Evolutionary conservation across 768 basidiomycete genomes (phyloP).

Genomic region (Mycena capillaripes): DNA sequence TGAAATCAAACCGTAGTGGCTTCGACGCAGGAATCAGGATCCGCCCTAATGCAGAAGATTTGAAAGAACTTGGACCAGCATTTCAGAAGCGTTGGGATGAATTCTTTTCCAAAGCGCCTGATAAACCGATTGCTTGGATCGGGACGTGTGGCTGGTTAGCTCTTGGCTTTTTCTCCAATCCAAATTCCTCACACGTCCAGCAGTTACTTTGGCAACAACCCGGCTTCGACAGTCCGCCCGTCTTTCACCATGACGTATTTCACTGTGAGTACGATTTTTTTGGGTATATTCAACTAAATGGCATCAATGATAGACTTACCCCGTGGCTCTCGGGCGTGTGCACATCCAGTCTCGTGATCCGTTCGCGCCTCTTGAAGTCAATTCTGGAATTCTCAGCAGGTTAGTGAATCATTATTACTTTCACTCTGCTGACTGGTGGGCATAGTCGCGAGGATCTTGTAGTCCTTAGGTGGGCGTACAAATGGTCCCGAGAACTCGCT

Average conservation of each 20-base stretch:
- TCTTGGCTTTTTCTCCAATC: background rate
- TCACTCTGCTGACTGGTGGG: background rate
- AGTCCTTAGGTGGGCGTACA: constrained; percentile 51
- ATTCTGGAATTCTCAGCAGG: constrained; percentile 41
- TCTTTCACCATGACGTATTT: too few relatives aligned
- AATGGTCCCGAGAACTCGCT: constrained; percentile 53
- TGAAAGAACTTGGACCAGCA: constrained; percentile 60
- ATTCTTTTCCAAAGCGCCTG: constrained; percentile 63
- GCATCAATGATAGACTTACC: constrained; percentile 45
- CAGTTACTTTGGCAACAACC: too few relatives aligned
- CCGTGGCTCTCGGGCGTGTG: constrained; percentile 48
- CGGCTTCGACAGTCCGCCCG: too few relatives aligned
- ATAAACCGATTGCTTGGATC: constrained; percentile 56
- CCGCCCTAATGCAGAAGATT: constrained; percentile 64
- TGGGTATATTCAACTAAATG: background rate
- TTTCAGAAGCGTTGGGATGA: constrained; percentile 64
- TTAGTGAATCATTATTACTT: background rate
- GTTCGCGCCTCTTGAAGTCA: constrained; percentile 47
- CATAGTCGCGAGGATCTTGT: constrained; percentile 35
- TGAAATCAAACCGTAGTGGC: constrained; percentile 52
- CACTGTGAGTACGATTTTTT: too few relatives aligned
- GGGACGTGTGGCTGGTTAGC: background rate
- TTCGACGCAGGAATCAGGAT: constrained; percentile 69
- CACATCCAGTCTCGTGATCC: constrained; percentile 55
- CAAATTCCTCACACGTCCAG: too few relatives aligned